Percentiles rank a stretch among this genome's conserved stretches.
phyloP scores from a whole-genome alignment of 2,329 filamentous ascomycete genomes.

The Trichoderma sp. region DNA sequence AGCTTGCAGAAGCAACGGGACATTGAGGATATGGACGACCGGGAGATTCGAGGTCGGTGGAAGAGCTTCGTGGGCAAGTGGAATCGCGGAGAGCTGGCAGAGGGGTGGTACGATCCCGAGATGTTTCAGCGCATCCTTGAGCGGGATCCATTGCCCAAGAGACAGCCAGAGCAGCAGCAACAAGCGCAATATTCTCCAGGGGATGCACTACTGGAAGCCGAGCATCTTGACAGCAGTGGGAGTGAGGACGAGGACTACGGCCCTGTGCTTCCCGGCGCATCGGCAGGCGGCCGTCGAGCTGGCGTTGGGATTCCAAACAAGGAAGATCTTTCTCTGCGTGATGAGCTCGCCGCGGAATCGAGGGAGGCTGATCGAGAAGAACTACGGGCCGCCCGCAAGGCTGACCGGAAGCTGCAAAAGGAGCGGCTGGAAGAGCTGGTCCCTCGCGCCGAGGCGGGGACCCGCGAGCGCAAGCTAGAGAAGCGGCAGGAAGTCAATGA shows the following conservation, averaged over 20 bases:
- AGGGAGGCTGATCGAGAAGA: constrained; percentile 49
- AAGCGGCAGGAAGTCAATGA: constrained; percentile 73
- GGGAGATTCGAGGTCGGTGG: constrained; percentile 81
- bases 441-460: constrained; percentile 79
- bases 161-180: neutral
- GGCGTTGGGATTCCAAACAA: constrained; percentile 66
- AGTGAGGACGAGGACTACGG: constrained; percentile 50
- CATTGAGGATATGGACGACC: constrained; percentile 65
- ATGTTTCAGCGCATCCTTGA: constrained; percentile 50
- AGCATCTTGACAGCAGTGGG: neutral
- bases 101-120: constrained; percentile 89
- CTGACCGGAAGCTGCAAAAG: constrained; percentile 64
- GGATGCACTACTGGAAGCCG: neutral
- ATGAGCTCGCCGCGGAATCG: constrained; percentile 50
- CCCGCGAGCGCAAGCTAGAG: constrained; percentile 79
- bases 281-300: constrained; percentile 24
- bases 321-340: constrained; percentile 67
- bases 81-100: constrained; percentile 83
- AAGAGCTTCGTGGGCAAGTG: constrained; percentile 90
- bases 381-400: constrained; percentile 58
- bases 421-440: constrained; percentile 75
- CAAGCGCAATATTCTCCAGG: neutral
- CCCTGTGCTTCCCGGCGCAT: constrained; percentile 31
- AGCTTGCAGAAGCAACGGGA: constrained; percentile 79
- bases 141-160: constrained; percentile 22